Evolutionary conservation across 345 rosid species (phyloP).

Genomic region (Atalantia buxifolia): DNA sequence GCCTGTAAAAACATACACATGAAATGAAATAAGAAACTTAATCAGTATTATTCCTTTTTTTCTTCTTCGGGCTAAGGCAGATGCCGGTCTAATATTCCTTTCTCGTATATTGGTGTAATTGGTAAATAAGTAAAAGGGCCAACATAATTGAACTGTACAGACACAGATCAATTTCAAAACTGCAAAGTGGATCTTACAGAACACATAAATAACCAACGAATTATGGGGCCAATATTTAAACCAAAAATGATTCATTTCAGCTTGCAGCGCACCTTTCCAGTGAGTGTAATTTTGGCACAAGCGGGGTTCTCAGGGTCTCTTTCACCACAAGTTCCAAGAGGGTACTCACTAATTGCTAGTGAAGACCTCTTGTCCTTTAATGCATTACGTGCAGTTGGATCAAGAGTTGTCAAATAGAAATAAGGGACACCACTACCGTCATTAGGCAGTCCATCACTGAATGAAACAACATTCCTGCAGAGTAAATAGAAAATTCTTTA

Average conservation of each 20-base stretch:
- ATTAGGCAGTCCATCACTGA: slow-evolving; percentile 71
- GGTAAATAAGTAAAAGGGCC: background rate
- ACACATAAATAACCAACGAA: background rate
- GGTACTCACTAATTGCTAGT: slow-evolving; percentile 72
- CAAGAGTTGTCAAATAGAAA: slow-evolving; percentile 92
- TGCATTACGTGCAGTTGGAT: slow-evolving; percentile 91
- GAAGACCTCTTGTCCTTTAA: slow-evolving; percentile 72
- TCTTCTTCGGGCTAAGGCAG: background rate
- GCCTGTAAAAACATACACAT: background rate
- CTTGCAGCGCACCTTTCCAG: slow-evolving; percentile 62
- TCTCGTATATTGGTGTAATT: background rate
- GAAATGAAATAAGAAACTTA: background rate
- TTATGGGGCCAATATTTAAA: background rate
- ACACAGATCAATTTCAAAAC: background rate
- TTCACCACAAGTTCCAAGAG: slow-evolving; percentile 86
- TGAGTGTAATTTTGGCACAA: slow-evolving; percentile 88
- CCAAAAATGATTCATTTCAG: background rate
- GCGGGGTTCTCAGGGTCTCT: slow-evolving; percentile 85
- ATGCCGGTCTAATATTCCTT: background rate
- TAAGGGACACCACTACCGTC: slow-evolving; percentile 74
- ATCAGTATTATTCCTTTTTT: background rate
- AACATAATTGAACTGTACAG: background rate
- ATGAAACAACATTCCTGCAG: slow-evolving; percentile 86
- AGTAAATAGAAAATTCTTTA: background rate
- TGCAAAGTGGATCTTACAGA: background rate